Conservation (phyloP, 805 yeast species). For the Pichia paraexigua region DNA sequence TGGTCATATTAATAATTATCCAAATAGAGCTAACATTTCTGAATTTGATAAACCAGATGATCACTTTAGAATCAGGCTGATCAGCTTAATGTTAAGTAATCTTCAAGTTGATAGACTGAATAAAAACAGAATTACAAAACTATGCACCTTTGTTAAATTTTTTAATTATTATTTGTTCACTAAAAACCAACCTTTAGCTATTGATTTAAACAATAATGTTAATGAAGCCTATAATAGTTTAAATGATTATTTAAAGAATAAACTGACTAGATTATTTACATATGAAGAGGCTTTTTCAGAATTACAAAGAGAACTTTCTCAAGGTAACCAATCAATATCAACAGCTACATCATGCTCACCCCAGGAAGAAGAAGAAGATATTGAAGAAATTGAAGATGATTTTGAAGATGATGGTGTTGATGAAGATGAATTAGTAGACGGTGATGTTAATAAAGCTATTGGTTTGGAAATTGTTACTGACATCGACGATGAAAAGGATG, state of each 20-base stretch:
- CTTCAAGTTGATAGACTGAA: conserved; percentile 11
- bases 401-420: conserved; percentile 12
- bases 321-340: not conserved
- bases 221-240: conserved; percentile 25
- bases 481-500: conserved; percentile 11
- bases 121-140: not conserved
- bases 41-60: conserved; percentile 57
- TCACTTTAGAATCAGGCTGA: conserved; percentile 62
- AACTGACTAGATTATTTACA: conserved; percentile 44
- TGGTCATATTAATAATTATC: conserved; percentile 59
- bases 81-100: conserved; percentile 35
- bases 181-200: conserved; percentile 54
- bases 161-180: conserved; percentile 66
- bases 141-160: conserved; percentile 38
- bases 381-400: not conserved
- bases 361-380: not conserved
- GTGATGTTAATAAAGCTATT: conserved; percentile 13
- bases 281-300: conserved; percentile 36
- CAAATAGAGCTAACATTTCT: conserved; percentile 34
- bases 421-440: conserved; percentile 16
- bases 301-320: conserved; percentile 28
- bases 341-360: not conserved
- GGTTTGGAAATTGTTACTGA: conserved; percentile 9
- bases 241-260: conserved; percentile 9
- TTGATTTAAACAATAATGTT: conserved; percentile 41